These are phyloP conservation scores for Neocatenulostroma microsporum DNA, from an alignment of 2,329 filamentous ascomycete genomes.

Conservation along the genomic window DNA sequence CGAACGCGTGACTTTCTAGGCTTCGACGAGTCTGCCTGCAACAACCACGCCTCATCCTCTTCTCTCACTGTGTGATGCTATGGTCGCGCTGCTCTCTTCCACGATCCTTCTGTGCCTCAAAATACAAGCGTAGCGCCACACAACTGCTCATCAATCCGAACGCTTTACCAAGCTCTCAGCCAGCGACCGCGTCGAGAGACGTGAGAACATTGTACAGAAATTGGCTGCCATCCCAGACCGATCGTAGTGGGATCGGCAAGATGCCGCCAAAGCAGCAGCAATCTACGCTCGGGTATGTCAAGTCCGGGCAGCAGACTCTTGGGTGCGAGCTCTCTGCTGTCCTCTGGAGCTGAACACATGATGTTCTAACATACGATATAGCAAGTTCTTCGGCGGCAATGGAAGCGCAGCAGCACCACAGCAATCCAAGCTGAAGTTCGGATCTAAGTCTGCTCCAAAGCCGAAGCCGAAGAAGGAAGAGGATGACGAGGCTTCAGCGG, in stretches of 20 bases:
- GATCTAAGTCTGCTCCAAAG: constrained; percentile 28
- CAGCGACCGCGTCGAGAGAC: constrained; percentile 9
- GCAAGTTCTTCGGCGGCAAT: constrained; percentile 75
- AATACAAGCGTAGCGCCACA: constrained; percentile 7
- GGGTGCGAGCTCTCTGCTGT: constrained; percentile 49
- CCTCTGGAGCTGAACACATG: neutral
- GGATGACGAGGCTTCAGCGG: constrained; percentile 7
- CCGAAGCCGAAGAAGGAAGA: constrained; percentile 15
- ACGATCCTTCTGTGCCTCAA: constrained; percentile 11
- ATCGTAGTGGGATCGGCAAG: constrained; percentile 8
- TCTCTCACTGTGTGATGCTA: constrained; percentile 17
- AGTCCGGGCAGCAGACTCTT: constrained; percentile 63
- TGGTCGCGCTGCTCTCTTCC: constrained; percentile 15
- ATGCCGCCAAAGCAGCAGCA: constrained; percentile 64
- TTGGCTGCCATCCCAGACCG: constrained; percentile 9
- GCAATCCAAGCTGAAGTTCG: constrained; percentile 73
- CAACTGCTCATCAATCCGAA: constrained; percentile 8
- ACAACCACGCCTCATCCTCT: too few relatives aligned
- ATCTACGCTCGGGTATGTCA: constrained; percentile 84
- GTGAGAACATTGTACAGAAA: constrained; percentile 7
- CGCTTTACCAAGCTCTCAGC: constrained; percentile 10
- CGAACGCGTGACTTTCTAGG: too few relatives aligned
- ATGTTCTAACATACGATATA: constrained; percentile 31
- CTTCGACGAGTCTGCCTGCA: too few relatives aligned
- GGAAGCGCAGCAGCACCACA: constrained; percentile 55